phyloP scores from a whole-genome alignment of 164 flowering plant species.

The Kingdonia uniflora region DNA sequence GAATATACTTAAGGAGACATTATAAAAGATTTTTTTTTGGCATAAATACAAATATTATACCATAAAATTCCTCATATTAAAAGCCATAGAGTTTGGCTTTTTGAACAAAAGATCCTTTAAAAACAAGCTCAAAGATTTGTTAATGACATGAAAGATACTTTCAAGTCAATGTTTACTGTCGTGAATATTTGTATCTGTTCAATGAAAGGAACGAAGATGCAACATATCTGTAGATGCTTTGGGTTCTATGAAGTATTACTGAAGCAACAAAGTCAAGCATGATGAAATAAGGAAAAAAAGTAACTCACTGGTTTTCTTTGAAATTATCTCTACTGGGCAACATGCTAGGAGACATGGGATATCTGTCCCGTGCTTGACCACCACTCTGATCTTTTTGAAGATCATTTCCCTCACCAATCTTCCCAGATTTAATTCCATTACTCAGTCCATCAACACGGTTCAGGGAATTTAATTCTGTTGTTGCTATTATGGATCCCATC shows the following conservation, averaged over 20 bases:
- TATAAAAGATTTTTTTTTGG: too few relatives aligned
- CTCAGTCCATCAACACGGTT: constrained; percentile 54
- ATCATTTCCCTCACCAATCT: constrained; percentile 22
- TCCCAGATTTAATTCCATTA: constrained; percentile 42
- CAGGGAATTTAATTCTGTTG: constrained; percentile 24
- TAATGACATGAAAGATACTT: not conserved
- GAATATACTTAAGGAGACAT: too few relatives aligned
- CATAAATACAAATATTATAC: too few relatives aligned
- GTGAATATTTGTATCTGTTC: too few relatives aligned
- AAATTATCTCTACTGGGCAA: constrained; percentile 46
- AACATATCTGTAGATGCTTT: not conserved
- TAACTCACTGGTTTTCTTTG: constrained; percentile 73
- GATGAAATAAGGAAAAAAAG: not conserved
- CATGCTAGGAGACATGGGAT: constrained; percentile 77
- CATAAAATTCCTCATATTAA: too few relatives aligned
- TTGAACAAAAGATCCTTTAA: too few relatives aligned
- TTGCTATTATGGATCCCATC: constrained; percentile 21
- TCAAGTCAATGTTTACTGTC: not conserved
- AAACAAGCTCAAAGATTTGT: not conserved
- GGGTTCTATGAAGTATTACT: too few relatives aligned
- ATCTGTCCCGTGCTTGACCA: constrained; percentile 29
- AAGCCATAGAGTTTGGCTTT: too few relatives aligned
- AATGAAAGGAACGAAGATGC: not conserved
- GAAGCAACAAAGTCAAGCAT: constrained; percentile 1
- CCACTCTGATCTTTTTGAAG: constrained; percentile 32